Evolutionary conservation across 306 rosid genomes (phyloP).

Genomic region (Abrus pulchellus): DNA sequence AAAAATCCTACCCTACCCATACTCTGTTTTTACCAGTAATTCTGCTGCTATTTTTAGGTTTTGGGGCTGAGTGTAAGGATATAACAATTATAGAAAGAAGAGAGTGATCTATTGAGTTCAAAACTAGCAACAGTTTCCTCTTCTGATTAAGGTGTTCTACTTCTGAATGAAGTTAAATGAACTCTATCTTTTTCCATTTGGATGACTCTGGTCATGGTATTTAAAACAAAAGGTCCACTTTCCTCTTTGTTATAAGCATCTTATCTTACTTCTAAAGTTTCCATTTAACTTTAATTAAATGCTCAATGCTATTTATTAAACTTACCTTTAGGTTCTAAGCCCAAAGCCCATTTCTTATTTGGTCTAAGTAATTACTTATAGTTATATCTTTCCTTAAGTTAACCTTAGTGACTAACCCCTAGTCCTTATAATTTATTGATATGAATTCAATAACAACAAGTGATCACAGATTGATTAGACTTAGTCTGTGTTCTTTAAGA

Average conservation of each 20-base stretch:
- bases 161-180: conserved; percentile 30
- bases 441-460: too few species aligned
- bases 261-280: neutral
- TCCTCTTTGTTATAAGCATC: neutral
- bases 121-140: neutral
- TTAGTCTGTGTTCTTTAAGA: too few species aligned
- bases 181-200: conserved; percentile 9
- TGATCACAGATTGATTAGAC: too few species aligned
- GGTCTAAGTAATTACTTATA: too few species aligned
- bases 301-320: too few species aligned
- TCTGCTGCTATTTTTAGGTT: conserved; percentile 22
- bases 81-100: conserved; percentile 40
- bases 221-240: conserved; percentile 32
- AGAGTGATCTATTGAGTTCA: conserved; percentile 17
- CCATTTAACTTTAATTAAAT: too few species aligned
- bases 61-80: neutral
- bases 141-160: neutral
- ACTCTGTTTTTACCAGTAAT: neutral
- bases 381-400: too few species aligned
- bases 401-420: too few species aligned
- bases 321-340: too few species aligned
- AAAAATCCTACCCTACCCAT: neutral
- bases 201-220: conserved; percentile 5
- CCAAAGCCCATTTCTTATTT: too few species aligned
- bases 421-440: too few species aligned